Conservation (phyloP, 129 eudicot species). For the Flaveria brownii region DNA sequence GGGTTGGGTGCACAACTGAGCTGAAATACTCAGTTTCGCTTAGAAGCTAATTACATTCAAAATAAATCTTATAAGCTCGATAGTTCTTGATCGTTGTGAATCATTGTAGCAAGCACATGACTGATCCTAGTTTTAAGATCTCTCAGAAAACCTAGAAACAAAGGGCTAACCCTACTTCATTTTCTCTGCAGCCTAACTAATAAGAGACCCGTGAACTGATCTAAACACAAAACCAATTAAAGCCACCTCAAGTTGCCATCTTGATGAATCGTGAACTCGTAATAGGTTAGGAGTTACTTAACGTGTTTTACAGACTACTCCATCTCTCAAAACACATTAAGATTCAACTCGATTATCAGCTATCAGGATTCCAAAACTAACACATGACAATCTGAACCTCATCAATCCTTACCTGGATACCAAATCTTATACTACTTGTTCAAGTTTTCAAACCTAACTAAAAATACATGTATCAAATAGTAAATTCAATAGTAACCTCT, state of each 20-base stretch:
- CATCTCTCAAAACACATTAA: background rate
- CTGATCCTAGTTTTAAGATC: background rate
- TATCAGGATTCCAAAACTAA: too few species aligned
- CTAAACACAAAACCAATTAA: background rate
- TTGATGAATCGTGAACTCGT: background rate
- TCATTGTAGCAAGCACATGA: background rate
- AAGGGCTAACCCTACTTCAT: background rate
- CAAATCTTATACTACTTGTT: background rate
- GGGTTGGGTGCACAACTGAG: constrained; percentile 9
- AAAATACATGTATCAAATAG: background rate
- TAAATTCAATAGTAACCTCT: background rate
- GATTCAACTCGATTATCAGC: background rate
- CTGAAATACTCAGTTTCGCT: background rate
- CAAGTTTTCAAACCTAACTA: background rate
- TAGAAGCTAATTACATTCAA: background rate
- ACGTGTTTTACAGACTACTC: background rate
- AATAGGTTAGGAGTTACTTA: background rate
- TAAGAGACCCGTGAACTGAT: background rate
- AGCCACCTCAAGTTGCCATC: background rate
- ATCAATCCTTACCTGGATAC: too few species aligned
- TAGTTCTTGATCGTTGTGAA: background rate
- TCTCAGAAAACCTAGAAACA: background rate
- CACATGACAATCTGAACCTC: too few species aligned
- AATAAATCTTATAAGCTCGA: background rate
- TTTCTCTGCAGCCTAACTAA: constrained; percentile 2